These are phyloP conservation scores for Sporisorium exsertum DNA, from an alignment of 1,284 basidiomycete genomes.

Conservation along the genomic window DNA sequence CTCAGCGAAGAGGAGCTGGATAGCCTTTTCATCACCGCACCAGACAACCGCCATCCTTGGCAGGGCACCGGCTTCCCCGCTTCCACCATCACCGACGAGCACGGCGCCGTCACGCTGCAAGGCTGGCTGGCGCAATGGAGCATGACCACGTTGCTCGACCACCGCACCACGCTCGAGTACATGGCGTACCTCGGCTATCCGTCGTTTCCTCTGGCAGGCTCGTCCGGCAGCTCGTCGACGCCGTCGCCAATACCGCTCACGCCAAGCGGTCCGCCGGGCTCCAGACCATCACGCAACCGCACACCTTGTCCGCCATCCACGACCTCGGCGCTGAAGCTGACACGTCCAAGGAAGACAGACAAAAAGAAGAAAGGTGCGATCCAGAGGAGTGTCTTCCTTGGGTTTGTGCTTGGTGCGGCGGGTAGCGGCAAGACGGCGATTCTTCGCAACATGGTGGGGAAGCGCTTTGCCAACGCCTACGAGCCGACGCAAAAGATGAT, in stretches of 20 bases:
- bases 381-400: slow-evolving; percentile 70
- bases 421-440: slow-evolving; percentile 94
- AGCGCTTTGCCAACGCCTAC: slow-evolving; percentile 75
- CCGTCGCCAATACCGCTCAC: slow-evolving; percentile 41
- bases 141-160: slow-evolving; percentile 95
- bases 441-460: slow-evolving; percentile 85
- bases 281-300: slow-evolving; percentile 43
- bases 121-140: slow-evolving; percentile 99
- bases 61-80: slow-evolving; percentile 71
- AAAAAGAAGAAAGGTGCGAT: slow-evolving; percentile 76
- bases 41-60: slow-evolving; percentile 72
- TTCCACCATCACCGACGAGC: slow-evolving; percentile 88
- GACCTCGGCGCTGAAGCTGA: slow-evolving; percentile 63
- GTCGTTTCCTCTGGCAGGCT: slow-evolving; percentile 50
- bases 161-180: slow-evolving; percentile 90
- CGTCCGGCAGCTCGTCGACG: slow-evolving; percentile 19
- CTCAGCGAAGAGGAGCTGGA: slow-evolving; percentile 86
- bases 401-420: slow-evolving; percentile 92
- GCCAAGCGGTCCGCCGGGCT: slow-evolving; percentile 29
- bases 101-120: slow-evolving; percentile 90
- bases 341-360: slow-evolving; percentile 76
- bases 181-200: slow-evolving; percentile 94
- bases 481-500: slow-evolving; percentile 89
- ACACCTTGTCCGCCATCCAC: slow-evolving; percentile 49
- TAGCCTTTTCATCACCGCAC: slow-evolving; percentile 90